Evolutionary conservation across 169 alveolate species (phyloP).

Genomic region (Plasmodium gonderi): DNA sequence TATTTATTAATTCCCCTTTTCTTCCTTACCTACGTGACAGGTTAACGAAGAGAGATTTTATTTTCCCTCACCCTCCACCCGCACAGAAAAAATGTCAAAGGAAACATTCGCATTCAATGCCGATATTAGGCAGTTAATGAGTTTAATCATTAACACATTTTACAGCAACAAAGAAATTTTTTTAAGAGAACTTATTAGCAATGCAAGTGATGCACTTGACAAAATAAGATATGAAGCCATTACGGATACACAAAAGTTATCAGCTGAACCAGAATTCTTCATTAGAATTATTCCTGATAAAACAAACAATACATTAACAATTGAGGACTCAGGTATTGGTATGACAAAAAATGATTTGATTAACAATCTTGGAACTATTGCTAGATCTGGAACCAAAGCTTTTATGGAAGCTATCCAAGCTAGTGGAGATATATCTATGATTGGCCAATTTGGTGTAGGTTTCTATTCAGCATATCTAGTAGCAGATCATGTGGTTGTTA

Average conservation of each 20-base stretch:
- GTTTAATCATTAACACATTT: constrained; percentile 99
- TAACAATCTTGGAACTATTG: constrained; percentile 98
- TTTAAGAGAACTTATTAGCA: constrained; percentile 98
- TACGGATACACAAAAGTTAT: constrained; percentile 95
- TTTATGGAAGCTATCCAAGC: constrained; percentile 98
- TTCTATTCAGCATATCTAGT: constrained; percentile 99
- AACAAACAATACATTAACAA: constrained; percentile 95
- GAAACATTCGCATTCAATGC: constrained; percentile 98
- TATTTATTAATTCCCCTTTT: too few species aligned
- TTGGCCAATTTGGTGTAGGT: constrained; percentile 99
- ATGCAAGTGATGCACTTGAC: constrained; percentile 99
- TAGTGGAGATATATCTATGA: constrained; percentile 99
- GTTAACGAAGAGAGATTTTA: too few species aligned
- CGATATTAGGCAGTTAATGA: constrained; percentile 97
- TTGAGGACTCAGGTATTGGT: constrained; percentile 99
- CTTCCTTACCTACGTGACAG: too few species aligned
- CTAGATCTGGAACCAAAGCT: constrained; percentile 99
- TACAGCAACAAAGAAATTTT: constrained; percentile 99
- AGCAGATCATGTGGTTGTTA: constrained; percentile 98
- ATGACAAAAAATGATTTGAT: constrained; percentile 98
- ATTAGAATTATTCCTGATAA: constrained; percentile 98
- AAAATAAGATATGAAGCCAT: constrained; percentile 98
- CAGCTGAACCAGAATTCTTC: constrained; percentile 93
- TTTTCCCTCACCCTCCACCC: not conserved
- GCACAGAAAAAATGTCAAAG: constrained; percentile 74